A percentile compares a stretch with the other conserved stretches of the same genome.
Conservation (phyloP, 2,329 filamentous ascomycete species). For the Colletotrichum caudatum region DNA sequence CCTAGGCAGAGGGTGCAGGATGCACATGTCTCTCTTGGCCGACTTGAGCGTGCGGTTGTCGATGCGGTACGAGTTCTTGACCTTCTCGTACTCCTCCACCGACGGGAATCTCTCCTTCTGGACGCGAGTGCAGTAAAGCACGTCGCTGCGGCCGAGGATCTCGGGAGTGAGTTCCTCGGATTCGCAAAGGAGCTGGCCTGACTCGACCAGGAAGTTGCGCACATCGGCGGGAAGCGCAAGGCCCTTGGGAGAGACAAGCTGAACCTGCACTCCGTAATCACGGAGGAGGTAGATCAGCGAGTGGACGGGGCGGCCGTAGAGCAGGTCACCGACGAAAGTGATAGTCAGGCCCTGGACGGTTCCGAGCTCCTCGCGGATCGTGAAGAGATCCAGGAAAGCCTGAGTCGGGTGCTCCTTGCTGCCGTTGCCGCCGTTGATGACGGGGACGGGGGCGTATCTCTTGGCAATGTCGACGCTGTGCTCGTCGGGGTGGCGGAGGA, state of each 20-base stretch:
- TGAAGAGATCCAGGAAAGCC: slow-evolving; percentile 97
- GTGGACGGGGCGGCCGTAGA: slow-evolving; percentile 94
- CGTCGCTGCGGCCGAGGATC: slow-evolving; percentile 87
- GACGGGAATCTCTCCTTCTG: slow-evolving; percentile 97
- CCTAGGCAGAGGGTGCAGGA: slow-evolving; percentile 94
- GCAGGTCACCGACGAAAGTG: slow-evolving; percentile 93
- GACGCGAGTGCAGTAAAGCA: slow-evolving; percentile 96
- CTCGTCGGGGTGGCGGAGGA: slow-evolving; percentile 93
- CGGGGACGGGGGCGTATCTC: slow-evolving; percentile 88
- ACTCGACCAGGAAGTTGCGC: slow-evolving; percentile 75
- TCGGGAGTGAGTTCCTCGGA: slow-evolving; percentile 85
- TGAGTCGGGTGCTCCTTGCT: slow-evolving; percentile 97
- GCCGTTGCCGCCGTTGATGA: slow-evolving; percentile 98
- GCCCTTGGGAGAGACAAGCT: slow-evolving; percentile 86
- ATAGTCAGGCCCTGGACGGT: slow-evolving; percentile 96
- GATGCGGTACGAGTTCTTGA: slow-evolving; percentile 90
- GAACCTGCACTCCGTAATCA: slow-evolving; percentile 94
- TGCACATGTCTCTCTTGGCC: slow-evolving; percentile 92
- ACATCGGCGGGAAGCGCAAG: slow-evolving; percentile 83
- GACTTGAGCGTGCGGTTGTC: slow-evolving; percentile 91
- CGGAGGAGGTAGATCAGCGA: slow-evolving; percentile 93
- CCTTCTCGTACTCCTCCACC: slow-evolving; percentile 81
- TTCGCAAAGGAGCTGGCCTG: slow-evolving; percentile 82
- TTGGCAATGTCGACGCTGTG: slow-evolving; percentile 83
- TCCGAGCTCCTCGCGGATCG: slow-evolving; percentile 96